Conservation (phyloP, 164 flowering plant species). For the Berberis thunbergii region DNA sequence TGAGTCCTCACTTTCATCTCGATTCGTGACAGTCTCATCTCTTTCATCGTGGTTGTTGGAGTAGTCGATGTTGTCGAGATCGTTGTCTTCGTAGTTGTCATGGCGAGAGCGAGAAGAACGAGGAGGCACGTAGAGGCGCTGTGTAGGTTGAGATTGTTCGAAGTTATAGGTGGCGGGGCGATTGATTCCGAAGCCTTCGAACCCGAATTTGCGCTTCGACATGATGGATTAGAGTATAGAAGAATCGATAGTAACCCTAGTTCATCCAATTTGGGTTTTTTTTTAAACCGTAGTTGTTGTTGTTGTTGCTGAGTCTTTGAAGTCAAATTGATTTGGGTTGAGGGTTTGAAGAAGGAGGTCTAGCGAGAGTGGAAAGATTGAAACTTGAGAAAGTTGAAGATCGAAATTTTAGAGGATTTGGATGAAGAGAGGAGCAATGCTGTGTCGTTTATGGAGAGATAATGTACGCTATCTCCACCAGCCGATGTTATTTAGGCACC, state of each 20-base stretch:
- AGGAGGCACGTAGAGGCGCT: slow-evolving; percentile 77
- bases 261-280: background rate
- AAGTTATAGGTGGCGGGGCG: slow-evolving; percentile 74
- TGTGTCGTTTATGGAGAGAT: background rate
- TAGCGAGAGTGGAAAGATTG: no score
- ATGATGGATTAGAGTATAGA: slow-evolving; percentile 12
- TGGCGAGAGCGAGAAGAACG: slow-evolving; percentile 45
- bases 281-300: background rate
- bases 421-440: background rate
- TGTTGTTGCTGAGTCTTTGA: no score
- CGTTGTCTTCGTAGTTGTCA: slow-evolving; percentile 61
- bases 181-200: slow-evolving; percentile 92
- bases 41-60: slow-evolving; percentile 35
- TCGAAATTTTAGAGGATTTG: background rate
- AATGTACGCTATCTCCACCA: background rate
- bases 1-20: slow-evolving; percentile 37
- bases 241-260: background rate
- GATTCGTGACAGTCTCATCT: slow-evolving; percentile 40
- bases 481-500: no score
- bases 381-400: no score
- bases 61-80: slow-evolving; percentile 84
- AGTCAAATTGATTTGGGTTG: no score
- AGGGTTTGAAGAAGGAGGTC: no score
- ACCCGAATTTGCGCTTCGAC: slow-evolving; percentile 95
- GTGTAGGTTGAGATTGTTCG: slow-evolving; percentile 80